Evolutionary conservation across 176 grass and related monocot species (phyloP).

Genomic region (Avena atlantica): DNA sequence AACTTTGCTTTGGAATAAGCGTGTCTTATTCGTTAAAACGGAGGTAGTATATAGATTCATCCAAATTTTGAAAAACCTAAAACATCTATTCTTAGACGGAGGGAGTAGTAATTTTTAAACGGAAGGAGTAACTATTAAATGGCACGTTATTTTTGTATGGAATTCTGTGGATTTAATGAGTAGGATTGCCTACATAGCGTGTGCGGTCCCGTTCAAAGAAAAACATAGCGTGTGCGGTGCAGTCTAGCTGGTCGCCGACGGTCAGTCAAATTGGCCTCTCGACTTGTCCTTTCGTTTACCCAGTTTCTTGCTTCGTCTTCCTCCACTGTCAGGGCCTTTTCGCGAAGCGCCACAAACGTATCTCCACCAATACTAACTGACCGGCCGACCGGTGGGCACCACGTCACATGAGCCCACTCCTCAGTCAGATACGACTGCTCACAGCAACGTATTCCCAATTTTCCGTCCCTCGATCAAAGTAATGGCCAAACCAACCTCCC

Average conservation of each 20-base stretch:
- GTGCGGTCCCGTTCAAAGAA: not conserved
- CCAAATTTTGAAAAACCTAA: no score
- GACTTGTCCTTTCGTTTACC: slow-evolving; percentile 8
- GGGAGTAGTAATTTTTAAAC: no score
- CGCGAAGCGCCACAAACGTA: not conserved
- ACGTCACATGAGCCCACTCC: accelerated
- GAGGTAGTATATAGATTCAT: no score
- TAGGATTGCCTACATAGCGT: no score
- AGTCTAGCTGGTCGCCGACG: not conserved
- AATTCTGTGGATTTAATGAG: no score
- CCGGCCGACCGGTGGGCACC: not conserved
- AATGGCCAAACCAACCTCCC: slow-evolving; percentile 21
- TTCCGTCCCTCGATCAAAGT: slow-evolving; percentile 39
- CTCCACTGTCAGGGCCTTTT: slow-evolving; percentile 6
- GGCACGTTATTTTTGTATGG: no score
- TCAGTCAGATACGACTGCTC: not conserved
- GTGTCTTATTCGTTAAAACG: no score
- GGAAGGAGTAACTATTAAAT: no score
- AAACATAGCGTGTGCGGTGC: not conserved
- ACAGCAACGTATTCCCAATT: not conserved
- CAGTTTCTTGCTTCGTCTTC: slow-evolving; percentile 15
- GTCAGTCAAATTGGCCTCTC: not conserved
- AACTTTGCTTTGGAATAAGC: no score
- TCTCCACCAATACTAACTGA: accelerated
- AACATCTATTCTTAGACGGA: no score